Evolutionary conservation across 148 eudicot species (phyloP), one percentile per base, ranked within the genome.

Genomic region (Simmondsia chinensis): DNA sequence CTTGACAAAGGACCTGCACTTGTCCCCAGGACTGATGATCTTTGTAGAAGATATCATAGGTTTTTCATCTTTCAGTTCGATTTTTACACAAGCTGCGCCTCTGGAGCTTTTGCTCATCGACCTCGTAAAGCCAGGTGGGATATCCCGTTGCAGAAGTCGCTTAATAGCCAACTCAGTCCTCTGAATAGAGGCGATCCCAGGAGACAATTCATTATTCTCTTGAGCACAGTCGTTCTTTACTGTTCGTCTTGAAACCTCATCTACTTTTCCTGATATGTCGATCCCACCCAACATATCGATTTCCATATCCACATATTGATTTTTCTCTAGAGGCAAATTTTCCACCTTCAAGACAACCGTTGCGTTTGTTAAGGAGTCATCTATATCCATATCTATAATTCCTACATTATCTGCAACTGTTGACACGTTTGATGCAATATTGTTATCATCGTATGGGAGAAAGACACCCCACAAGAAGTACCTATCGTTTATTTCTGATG

Each of bases 271-370:
- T n/a, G n/a, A n/a, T 14, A 80, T 50, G 1, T 53, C 37, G 2
- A 34, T 16, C 6, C 87, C 87, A 8, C 75, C 79, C 6, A 61
- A 6, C 88, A 80, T 73, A 50, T 80, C 83, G 4, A 76, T 53
- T 6, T 70, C 75, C 88, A 80, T 76, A 39, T 65, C 81, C 23
- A 53, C 50, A 9, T 4, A 45, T 14, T 15, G 44, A 12, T 4
- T 1, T 9, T 35, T 56, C 20, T 41, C 35, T 12, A 28, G 9
- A 28, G 31, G 31, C 9, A 28, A 28, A 11, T 33, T 36, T n/a
- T n/a, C n/a, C n/a, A n/a, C n/a, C n/a, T n/a, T n/a, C n/a, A n/a
- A n/a, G n/a, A n/a, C n/a, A n/a, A n/a, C n/a, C n/a, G n/a, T n/a
- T n/a, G n/a, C n/a, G n/a, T n/a, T n/a, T n/a, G n/a, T n/a, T n/a